phyloP scores from a whole-genome alignment of 2,329 filamentous ascomycete species.

The Trichoderma semiorbis region DNA sequence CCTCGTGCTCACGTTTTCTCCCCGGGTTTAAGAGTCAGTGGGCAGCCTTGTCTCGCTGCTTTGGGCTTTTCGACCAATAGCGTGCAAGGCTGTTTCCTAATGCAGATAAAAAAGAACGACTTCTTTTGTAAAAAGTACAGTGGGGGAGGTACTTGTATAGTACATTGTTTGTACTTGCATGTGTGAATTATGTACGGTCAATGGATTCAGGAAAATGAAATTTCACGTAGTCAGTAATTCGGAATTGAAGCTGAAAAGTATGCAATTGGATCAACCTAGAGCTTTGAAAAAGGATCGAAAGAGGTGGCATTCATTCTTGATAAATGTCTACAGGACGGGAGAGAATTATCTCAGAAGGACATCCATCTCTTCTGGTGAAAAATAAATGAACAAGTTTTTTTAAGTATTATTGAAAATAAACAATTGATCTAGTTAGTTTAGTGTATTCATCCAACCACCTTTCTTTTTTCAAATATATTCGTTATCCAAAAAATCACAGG shows the following conservation, averaged over 20 bases:
- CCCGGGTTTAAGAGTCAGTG: neutral
- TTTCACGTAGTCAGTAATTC: neutral
- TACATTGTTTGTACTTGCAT: neutral
- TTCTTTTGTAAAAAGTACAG: neutral
- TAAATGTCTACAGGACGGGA: neutral
- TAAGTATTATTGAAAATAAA: neutral
- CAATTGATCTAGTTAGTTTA: neutral
- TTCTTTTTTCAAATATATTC: slow-evolving; percentile 9
- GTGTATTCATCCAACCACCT: slow-evolving; percentile 4
- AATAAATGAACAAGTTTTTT: neutral
- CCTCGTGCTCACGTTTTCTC: neutral
- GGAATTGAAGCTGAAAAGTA: neutral
- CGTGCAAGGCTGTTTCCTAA: neutral
- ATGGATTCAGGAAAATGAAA: neutral
- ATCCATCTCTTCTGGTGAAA: neutral
- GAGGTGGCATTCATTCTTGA: neutral
- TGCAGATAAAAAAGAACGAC: neutral
- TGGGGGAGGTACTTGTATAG: neutral
- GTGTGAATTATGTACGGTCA: neutral
- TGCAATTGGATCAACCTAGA: neutral
- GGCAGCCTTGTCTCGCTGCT: neutral
- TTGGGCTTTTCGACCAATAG: neutral
- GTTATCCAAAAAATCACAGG: slow-evolving; percentile 10
- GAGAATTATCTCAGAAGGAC: neutral
- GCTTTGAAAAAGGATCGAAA: neutral